These are phyloP conservation scores for Schwanniomyces yamadae DNA, from an alignment of 805 yeast genomes.

Conservation along the genomic window DNA sequence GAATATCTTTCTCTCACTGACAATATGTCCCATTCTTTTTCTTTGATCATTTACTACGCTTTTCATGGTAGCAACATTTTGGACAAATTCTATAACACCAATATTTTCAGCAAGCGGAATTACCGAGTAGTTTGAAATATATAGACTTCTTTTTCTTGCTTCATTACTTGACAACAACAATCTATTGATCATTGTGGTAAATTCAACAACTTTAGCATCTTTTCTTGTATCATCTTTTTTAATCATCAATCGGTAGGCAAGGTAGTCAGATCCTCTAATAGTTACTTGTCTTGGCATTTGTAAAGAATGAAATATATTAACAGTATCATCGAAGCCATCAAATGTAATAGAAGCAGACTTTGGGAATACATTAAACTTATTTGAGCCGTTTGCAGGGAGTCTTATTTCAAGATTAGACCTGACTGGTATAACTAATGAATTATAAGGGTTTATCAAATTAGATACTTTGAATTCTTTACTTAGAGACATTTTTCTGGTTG, in stretches of 20 bases:
- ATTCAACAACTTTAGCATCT: slow-evolving; percentile 91
- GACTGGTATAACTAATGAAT: slow-evolving; percentile 69
- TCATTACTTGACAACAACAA: slow-evolving; percentile 65
- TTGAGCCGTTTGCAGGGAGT: slow-evolving; percentile 52
- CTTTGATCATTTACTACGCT: slow-evolving; percentile 28
- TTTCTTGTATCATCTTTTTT: slow-evolving; percentile 92
- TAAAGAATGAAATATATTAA: slow-evolving; percentile 72
- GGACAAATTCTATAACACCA: slow-evolving; percentile 75
- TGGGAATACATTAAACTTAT: slow-evolving; percentile 46
- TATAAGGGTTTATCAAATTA: slow-evolving; percentile 27
- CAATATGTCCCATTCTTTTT: slow-evolving; percentile 22
- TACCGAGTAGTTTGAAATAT: slow-evolving; percentile 81
- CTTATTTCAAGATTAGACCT: slow-evolving; percentile 65
- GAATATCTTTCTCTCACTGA: slow-evolving; percentile 28
- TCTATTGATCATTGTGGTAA: slow-evolving; percentile 82
- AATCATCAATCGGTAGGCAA: slow-evolving; percentile 70
- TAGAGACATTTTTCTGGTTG: slow-evolving; percentile 36
- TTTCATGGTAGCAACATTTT: slow-evolving; percentile 37
- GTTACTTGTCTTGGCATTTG: slow-evolving; percentile 83
- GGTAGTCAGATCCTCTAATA: slow-evolving; percentile 76
- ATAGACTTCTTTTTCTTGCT: slow-evolving; percentile 67
- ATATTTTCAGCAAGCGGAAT: slow-evolving; percentile 80
- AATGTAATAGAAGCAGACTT: slow-evolving; percentile 48
- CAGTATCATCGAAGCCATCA: slow-evolving; percentile 62
- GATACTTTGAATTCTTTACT: slow-evolving; percentile 40